Evolutionary conservation across 1,284 basidiomycete genomes (phyloP), one percentile per base, ranked within the genome.

Genomic region (Ceratobasidium sp.): DNA sequence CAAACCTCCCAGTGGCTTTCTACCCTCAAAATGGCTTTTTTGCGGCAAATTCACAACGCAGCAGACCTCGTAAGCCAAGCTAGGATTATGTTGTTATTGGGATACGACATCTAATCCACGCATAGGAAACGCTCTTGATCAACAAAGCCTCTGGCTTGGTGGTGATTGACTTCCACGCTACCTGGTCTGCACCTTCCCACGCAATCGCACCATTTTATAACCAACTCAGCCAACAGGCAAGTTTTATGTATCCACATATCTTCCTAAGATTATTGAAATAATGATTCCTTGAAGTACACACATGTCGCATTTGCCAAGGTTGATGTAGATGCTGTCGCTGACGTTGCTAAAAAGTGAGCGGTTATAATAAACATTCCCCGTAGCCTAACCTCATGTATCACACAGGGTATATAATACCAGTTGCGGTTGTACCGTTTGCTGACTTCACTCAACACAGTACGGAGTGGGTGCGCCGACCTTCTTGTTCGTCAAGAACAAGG

Each of bases 401-500:
- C 58, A 14, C 13, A 71, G 66, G 66, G 66, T 71, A 49, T 31
- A 41, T n/a, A 29, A 22, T 4, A 43, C 27, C 0, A 11, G 24
- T 19, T 27, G 29, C 41, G 34, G 14, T 6, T 19, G 9, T 49
- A 37, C 19, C 2, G 6, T 41, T 68, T 16, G 31, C 16, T 19
- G 22, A 39, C 4, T 24, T 34, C 48, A 37, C 16, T 46, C 14
- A 19, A 62, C 43, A n/a, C 22, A 72, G 37, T 74, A 41, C 54
- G 74, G 77, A 24, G 77, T 81, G 29, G 76, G 74, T 19, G 79
- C 80, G 80, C 81, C 81, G 9, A 82, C 81, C 9, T 82, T 82
- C 75, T 74, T 81, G 49, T 80, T 82, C 24, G 76, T 82, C 68
- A 82, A 81, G 74, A 80, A 80, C 76, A 79, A 79, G 65, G 63